Evolutionary conservation across 495 filamentous ascomycete species (phyloP).

Genomic region (Rostrohypoxylon terebratum): DNA sequence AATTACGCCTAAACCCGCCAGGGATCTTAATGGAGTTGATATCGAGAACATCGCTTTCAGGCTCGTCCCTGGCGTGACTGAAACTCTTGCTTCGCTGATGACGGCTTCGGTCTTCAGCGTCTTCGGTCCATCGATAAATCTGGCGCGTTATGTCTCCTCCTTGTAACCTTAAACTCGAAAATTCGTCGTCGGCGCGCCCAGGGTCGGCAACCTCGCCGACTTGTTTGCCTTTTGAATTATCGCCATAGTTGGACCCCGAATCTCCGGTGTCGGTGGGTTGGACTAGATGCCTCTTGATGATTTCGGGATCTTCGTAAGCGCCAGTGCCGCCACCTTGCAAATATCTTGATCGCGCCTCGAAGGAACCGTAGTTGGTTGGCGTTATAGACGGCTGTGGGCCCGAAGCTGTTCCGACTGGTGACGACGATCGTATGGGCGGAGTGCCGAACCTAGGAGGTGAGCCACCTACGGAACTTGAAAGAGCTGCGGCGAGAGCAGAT

Average conservation of each 20-base stretch:
- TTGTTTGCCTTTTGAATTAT: conserved; percentile 63
- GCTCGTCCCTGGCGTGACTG: conserved; percentile 76
- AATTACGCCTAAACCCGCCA: conserved; percentile 93
- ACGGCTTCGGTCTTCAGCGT: conserved; percentile 71
- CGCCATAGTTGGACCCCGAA: conserved; percentile 51
- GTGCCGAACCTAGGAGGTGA: conserved; percentile 71
- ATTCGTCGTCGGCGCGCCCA: conserved; percentile 74
- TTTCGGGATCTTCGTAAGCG: conserved; percentile 81
- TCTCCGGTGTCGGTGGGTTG: conserved; percentile 66
- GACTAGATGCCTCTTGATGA: conserved; percentile 84
- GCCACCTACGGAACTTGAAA: conserved; percentile 72
- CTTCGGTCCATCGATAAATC: conserved; percentile 94
- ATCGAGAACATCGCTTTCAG: conserved; percentile 81
- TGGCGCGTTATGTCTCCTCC: conserved; percentile 94
- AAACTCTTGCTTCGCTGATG: conserved; percentile 86
- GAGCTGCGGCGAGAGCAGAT: conserved; percentile 79
- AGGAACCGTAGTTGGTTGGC: conserved; percentile 81
- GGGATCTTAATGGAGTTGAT: conserved; percentile 90
- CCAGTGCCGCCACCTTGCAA: conserved; percentile 54
- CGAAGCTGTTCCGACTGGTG: conserved; percentile 62
- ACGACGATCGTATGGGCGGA: conserved; percentile 68
- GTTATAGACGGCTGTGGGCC: conserved; percentile 61
- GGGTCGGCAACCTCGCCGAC: conserved; percentile 58
- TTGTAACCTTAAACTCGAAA: conserved; percentile 90
- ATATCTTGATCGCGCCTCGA: conserved; percentile 69